Evolutionary conservation across 208 protist species (phyloP).

Genomic region (Acanthamoeba culbertsoni): DNA sequence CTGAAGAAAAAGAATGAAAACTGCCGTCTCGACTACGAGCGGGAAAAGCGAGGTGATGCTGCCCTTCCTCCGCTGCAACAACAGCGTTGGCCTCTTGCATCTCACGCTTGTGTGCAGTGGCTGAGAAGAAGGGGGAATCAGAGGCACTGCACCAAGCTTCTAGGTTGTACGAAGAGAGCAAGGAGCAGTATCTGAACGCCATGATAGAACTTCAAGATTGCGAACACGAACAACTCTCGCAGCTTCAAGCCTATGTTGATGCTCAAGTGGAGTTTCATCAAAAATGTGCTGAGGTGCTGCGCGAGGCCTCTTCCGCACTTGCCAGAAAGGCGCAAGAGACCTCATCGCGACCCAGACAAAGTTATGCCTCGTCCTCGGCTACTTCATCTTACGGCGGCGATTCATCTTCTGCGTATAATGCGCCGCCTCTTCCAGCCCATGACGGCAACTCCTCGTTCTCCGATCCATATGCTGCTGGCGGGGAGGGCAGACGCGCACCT

Average conservation of each 20-base stretch:
- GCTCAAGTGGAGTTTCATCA: not conserved
- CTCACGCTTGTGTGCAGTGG: not conserved
- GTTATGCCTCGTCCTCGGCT: not conserved
- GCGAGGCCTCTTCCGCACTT: not conserved
- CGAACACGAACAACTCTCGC: not conserved
- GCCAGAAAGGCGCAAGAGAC: not conserved
- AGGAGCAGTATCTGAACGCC: slow-evolving; percentile 32
- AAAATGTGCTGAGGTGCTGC: not conserved
- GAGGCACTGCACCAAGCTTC: not conserved
- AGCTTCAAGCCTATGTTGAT: slow-evolving; percentile 4
- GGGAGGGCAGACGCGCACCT: not conserved
- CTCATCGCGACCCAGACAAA: not conserved
- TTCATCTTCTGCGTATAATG: not conserved
- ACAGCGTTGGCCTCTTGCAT: not conserved
- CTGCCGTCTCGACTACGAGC: not conserved
- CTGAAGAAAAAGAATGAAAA: slow-evolving; percentile 5
- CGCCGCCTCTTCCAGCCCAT: not conserved
- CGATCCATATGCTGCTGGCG: not conserved
- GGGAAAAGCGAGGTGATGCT: not conserved
- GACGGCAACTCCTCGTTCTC: not conserved
- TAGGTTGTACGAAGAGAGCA: not conserved
- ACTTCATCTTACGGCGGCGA: not conserved
- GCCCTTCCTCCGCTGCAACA: not conserved
- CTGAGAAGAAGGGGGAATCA: slow-evolving; percentile 3
- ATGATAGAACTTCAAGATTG: slow-evolving; percentile 10